phyloP scores from a whole-genome alignment of 768 basidiomycete species.

The Collybiopsis confluens region DNA sequence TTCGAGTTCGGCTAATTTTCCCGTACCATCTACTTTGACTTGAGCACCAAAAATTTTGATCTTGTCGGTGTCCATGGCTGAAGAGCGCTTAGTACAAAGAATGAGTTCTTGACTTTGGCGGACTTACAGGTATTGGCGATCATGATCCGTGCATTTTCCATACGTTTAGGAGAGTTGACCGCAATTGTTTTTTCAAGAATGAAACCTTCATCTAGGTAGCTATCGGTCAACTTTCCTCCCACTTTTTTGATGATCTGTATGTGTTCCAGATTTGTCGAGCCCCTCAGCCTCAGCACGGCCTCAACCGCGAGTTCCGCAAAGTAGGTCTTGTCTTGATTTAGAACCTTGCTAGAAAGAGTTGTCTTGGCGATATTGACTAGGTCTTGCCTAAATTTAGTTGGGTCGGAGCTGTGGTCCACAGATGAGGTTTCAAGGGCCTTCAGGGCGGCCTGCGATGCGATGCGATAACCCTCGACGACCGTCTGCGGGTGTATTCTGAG shows the following conservation, averaged over 20 bases:
- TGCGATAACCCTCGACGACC: conserved; percentile 93
- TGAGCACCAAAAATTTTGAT: conserved; percentile 99
- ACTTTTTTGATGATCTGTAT: conserved; percentile 99
- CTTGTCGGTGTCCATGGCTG: conserved; percentile 99
- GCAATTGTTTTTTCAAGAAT: conserved; percentile 96
- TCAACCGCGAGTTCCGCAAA: conserved; percentile 98
- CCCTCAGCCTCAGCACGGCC: conserved; percentile 92
- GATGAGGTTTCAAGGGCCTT: conserved; percentile 81
- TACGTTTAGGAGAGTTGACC: conserved; percentile 89
- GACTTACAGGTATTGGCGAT: conserved; percentile 95
- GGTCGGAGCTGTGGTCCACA: conserved; percentile 78
- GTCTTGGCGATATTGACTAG: conserved; percentile 96
- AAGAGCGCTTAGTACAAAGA: background rate
- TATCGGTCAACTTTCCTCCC: conserved; percentile 97
- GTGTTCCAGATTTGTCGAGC: conserved; percentile 94
- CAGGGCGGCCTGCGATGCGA: conserved; percentile 83
- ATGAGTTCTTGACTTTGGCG: background rate
- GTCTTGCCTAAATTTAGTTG: conserved; percentile 76
- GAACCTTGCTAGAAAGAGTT: conserved; percentile 92
- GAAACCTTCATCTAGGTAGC: conserved; percentile 98
- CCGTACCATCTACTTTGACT: conserved; percentile 92
- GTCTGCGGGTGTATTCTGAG: conserved; percentile 97
- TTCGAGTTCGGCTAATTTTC: conserved; percentile 97
- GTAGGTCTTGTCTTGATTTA: conserved; percentile 95
- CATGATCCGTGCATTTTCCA: conserved; percentile 93